Base-by-base conservation (phyloP, 2,329 filamentous ascomycete genomes). In the Botryosphaeria dothidea region DNA sequence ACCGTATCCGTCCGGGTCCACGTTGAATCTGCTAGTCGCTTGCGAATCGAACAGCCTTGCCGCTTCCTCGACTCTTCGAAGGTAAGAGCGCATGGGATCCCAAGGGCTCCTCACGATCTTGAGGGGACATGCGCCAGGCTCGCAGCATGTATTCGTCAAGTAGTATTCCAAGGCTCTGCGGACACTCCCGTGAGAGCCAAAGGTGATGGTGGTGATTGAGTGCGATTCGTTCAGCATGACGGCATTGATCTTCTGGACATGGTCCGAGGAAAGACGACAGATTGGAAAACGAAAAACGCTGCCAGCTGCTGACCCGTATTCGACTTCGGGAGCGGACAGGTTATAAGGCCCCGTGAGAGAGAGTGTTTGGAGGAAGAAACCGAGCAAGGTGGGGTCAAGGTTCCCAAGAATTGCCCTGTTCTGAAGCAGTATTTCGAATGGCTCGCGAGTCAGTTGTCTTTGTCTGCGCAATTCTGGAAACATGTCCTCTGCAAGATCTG, bases 401-500 rank as follows among this genome's bases (percentile, higher is more conserved):
- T 66, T 34, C 11, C 5, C 6, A 11, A 34, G 31, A 11, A 34
- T 34, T 11, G 6, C 5, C 11, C 31, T 11, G 31, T 11, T 34
- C 31, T 34, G 5, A 11, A 34, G 31, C 31, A 11, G 6, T 34
- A 11, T 11, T 11, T 34, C 31, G 6, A 34, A 5, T 11, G 49
- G 15, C 13, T 61, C 19, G 25, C 45, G 41, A 15, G 23, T 8
- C 17, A 38, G 23, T 1, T 27, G 2, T 11, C 19, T 36, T 2
- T 4, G 19, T 13, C 54, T 9, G n/a, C 19, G 29, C 13, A 54
- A 21, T 17, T 60, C 51, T 8, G 29, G 46, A 15, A 49, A 8
- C 6, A 19, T 9, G 34, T 65, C 72, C 56, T 74, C 70, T 41
- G 66, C 49, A 1, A 65, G 64, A 13, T 66, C 29, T 4, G 71